phyloP scores from a whole-genome alignment of 2,329 filamentous ascomycete species.

The Metarhizium guizhouense region DNA sequence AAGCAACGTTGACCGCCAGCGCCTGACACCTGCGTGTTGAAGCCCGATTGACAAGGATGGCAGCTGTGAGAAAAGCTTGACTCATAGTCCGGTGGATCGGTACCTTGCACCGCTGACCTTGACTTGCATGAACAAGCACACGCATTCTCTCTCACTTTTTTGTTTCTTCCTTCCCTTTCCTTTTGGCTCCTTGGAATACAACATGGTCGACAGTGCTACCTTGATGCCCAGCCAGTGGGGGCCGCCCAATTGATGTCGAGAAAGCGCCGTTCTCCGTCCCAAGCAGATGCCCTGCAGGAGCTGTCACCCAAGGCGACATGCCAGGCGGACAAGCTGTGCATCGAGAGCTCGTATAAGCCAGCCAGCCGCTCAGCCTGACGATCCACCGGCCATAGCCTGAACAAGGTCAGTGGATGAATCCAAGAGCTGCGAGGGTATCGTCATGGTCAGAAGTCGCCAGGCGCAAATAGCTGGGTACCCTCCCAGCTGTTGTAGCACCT shows the following conservation, averaged over 20 bases:
- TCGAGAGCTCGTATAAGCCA: not conserved
- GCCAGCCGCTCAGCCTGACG: not conserved
- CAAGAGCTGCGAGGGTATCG: not conserved
- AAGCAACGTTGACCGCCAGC: not conserved
- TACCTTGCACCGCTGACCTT: slow-evolving; percentile 3
- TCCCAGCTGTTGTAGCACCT: not conserved
- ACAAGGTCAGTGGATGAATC: not conserved
- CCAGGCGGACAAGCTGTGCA: not conserved
- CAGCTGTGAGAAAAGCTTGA: not conserved
- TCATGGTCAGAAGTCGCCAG: not conserved
- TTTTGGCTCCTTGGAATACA: not conserved
- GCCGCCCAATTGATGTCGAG: too few relatives aligned
- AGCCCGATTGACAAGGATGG: slow-evolving; percentile 4
- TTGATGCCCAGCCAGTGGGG: slow-evolving; percentile 6
- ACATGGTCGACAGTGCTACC: not conserved
- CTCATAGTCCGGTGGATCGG: slow-evolving; percentile 1
- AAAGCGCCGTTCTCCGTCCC: too few relatives aligned
- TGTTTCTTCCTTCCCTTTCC: not conserved
- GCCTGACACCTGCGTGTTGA: slow-evolving; percentile 3
- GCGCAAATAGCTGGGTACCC: not conserved
- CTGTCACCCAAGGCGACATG: not conserved
- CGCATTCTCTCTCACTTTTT: not conserved
- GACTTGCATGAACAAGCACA: slow-evolving; percentile 3
- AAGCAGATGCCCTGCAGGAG: not conserved
- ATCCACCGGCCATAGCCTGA: not conserved